Conservation (phyloP, 2,329 filamentous ascomycete species). For the Colletotrichum cuscutae region DNA sequence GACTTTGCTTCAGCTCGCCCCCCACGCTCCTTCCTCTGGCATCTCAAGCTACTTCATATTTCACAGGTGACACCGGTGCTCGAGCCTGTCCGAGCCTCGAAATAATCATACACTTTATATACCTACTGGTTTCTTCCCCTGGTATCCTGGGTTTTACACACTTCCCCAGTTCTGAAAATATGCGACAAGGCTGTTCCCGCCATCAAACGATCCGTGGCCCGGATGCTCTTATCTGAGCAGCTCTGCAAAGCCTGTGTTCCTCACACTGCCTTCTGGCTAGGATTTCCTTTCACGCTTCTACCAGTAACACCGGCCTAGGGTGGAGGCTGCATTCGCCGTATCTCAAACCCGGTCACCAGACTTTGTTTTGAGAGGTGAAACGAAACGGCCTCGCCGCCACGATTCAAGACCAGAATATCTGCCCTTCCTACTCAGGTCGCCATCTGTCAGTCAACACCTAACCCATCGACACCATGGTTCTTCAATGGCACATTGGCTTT, state of each 20-base stretch:
- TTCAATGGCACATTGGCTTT: slow-evolving; percentile 23
- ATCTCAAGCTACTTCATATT: neutral
- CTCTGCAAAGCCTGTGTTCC: neutral
- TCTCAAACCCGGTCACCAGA: neutral
- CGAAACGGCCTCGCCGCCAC: neutral
- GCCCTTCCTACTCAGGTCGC: neutral
- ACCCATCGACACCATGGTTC: slow-evolving; percentile 11
- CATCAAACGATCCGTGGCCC: neutral
- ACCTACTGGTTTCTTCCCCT: neutral
- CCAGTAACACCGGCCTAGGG: neutral
- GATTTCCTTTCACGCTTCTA: neutral
- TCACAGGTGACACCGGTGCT: slow-evolving; percentile 1
- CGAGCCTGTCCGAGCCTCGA: slow-evolving; percentile 20
- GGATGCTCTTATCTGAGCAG: neutral
- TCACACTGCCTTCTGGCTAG: neutral
- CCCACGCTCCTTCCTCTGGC: neutral
- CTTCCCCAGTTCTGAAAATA: neutral
- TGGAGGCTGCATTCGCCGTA: neutral
- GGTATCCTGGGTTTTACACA: neutral
- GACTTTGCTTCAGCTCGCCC: neutral
- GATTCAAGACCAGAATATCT: neutral
- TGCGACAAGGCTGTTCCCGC: neutral
- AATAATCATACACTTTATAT: neutral
- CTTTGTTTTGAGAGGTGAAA: neutral
- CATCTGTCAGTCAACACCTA: neutral